Evolutionary conservation across 306 rosid species (phyloP).

Genomic region (Albizia julibrissin): DNA sequence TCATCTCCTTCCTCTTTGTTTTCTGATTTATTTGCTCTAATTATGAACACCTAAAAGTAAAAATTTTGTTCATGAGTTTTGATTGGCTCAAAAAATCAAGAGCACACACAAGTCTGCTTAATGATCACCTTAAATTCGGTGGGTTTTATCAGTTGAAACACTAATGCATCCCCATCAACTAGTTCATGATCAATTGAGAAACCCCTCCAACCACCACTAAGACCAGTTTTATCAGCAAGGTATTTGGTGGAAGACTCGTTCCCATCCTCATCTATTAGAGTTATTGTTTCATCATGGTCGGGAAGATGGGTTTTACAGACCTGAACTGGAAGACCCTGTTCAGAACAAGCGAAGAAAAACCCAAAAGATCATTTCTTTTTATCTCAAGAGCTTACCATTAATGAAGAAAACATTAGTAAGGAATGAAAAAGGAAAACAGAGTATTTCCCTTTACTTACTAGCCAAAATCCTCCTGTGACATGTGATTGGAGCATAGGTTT

Average conservation of each 20-base stretch:
- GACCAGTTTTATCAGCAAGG: slow-evolving; percentile 4
- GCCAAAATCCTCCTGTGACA: slow-evolving; percentile 21
- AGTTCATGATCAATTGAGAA: slow-evolving; percentile 58
- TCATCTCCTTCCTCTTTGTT: slow-evolving; percentile 6
- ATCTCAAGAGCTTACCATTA: not conserved
- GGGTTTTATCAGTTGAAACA: slow-evolving; percentile 55
- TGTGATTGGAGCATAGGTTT: slow-evolving; percentile 19
- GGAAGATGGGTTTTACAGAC: slow-evolving; percentile 2
- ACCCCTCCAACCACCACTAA: slow-evolving; percentile 49
- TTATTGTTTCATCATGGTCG: not conserved
- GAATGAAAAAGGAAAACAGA: not conserved
- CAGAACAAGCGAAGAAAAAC: not conserved
- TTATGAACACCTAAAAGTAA: slow-evolving; percentile 36
- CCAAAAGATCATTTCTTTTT: not conserved
- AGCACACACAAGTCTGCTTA: not conserved
- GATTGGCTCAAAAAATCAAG: not conserved
- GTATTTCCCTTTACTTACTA: not conserved
- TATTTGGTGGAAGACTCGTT: not conserved
- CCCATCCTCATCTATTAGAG: slow-evolving; percentile 12
- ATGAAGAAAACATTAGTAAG: not conserved
- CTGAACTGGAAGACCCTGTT: slow-evolving; percentile 9
- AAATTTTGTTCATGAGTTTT: not conserved
- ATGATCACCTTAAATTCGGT: slow-evolving; percentile 54
- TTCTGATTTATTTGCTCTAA: slow-evolving; percentile 27
- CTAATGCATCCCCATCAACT: slow-evolving; percentile 69